Conservation (phyloP, 2,329 filamentous ascomycete species). For the Tolypocladium cylindrosporum region DNA sequence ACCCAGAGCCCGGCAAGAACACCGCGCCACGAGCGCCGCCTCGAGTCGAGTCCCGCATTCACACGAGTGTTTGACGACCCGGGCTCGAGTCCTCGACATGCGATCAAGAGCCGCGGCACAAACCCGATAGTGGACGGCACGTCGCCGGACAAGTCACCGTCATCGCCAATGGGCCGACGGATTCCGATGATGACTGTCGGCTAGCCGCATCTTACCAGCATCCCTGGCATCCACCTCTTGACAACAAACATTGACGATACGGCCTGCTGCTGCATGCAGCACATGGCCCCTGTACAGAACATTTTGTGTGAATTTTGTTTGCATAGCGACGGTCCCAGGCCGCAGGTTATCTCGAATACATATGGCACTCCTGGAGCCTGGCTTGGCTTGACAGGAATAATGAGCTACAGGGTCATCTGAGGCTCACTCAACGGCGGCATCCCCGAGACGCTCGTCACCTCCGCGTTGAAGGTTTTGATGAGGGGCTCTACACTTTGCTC, state of each 20-base stretch:
- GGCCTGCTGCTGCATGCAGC: not conserved
- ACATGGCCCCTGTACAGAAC: constrained; percentile 17
- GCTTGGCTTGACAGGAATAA: not conserved
- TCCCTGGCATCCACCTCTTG: not conserved
- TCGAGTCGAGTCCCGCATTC: constrained; percentile 56
- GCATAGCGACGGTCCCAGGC: constrained; percentile 25
- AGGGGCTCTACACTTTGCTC: not conserved
- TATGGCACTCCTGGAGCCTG: constrained; percentile 2
- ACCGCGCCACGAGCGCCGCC: constrained; percentile 31
- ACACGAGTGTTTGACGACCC: constrained; percentile 57
- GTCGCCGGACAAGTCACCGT: constrained; percentile 43
- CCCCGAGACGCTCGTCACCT: not conserved
- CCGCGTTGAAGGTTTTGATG: not conserved
- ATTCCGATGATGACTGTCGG: constrained; percentile 58
- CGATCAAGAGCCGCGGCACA: constrained; percentile 42
- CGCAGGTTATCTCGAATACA: constrained; percentile 10
- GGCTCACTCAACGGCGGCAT: not conserved
- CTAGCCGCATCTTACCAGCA: constrained; percentile 17
- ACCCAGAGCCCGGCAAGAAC: constrained; percentile 45
- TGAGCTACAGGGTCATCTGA: not conserved
- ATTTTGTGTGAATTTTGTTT: constrained; percentile 18
- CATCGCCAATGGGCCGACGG: constrained; percentile 37
- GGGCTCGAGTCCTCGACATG: constrained; percentile 40
- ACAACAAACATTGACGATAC: not conserved
- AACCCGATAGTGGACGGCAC: constrained; percentile 39